Base-by-base conservation (phyloP, 176 grass and related monocot genomes). In the Ensete ventricosum region DNA sequence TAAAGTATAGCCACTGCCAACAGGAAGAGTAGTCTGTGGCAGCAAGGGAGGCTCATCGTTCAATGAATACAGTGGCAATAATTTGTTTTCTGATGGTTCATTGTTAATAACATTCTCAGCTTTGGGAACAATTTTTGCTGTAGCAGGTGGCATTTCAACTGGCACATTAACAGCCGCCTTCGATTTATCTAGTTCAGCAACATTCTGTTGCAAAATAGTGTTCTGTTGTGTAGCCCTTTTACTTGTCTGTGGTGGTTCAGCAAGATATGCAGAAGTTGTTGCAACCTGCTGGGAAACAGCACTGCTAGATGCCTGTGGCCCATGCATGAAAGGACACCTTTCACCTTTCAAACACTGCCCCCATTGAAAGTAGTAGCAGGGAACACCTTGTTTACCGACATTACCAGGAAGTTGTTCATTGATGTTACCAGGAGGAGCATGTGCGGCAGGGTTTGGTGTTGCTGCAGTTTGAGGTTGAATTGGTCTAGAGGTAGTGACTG, bases 351-450 rank as follows among this genome's bases (percentile, higher is more conserved):
- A 34, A 85, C 95, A 99, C 66, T 83, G 93, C 13, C 95, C 90
- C 85, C 93, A 91, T 69, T 86, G 86, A 77, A 99, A 99, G 73
- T 99, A 99, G 85, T 94, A 99, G 80, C 95, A 99, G 54, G 95
- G 86, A 58, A 87, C 88, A 83, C 69, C 79, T 81, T 99, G 88
- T 55, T 94, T 99, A 59, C 53, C 78, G 0, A 29, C 22, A 78
- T 84, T 93, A 82, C 83, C 87, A 67, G 62, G 54, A 81, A 43
- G 4, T 4, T 43, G 34, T 43, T 43, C 6, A 43, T 43, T 43
- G 34, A 43, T 43, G 34, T 43, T 43, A 43, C 34, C 34, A 43
- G 34, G 34, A 43, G 86, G 64, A 78, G 79, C 69, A 25, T 69
- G 86, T 20, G 76, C 76, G 27, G 69, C 69, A 23, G 67, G 67